Percentiles rank a stretch among this genome's conserved stretches.
phyloP scores from a whole-genome alignment of 257 asterid genomes.

The Striga asiatica region DNA sequence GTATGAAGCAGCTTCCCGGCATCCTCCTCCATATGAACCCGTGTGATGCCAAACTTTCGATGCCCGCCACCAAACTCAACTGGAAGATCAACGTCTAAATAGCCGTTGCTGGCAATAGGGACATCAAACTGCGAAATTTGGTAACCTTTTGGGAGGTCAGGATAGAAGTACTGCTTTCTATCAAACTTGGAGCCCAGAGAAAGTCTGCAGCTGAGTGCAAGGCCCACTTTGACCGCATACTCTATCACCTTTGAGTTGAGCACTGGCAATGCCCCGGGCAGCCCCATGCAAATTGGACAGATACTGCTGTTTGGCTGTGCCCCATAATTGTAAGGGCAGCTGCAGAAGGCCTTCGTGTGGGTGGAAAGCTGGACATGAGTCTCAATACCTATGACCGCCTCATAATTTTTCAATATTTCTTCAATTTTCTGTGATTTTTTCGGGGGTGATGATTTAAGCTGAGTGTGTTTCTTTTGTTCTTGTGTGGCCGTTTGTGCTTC shows the following conservation, averaged over 20 bases:
- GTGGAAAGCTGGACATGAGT: constrained; percentile 85
- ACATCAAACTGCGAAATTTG: constrained; percentile 94
- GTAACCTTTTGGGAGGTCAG: constrained; percentile 96
- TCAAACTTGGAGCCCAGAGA: constrained; percentile 76
- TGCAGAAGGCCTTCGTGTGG: constrained; percentile 43
- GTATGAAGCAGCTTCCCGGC: constrained; percentile 96
- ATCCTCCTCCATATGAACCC: constrained; percentile 99
- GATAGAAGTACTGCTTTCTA: constrained; percentile 92
- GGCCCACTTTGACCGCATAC: constrained; percentile 73
- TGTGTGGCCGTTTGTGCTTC: constrained; percentile 39
- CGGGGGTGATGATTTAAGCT: constrained; percentile 30
- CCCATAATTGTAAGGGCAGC: constrained; percentile 64
- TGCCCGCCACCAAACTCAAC: constrained; percentile 96
- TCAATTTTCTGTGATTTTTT: constrained; percentile 31
- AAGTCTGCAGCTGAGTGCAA: constrained; percentile 71
- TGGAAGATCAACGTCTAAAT: constrained; percentile 81
- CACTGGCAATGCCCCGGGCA: constrained; percentile 96
- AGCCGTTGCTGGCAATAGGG: constrained; percentile 77
- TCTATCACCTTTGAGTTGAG: constrained; percentile 81
- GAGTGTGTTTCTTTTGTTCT: constrained; percentile 50
- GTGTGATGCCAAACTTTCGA: constrained; percentile 75
- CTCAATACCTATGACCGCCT: constrained; percentile 86
- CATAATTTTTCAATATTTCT: constrained; percentile 52
- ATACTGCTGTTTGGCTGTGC: constrained; percentile 72
- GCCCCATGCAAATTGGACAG: constrained; percentile 92